A percentile compares a stretch with the other conserved stretches of the same genome.
phyloP scores from a whole-genome alignment of 345 rosid species.

The Syzygium aqueum region DNA sequence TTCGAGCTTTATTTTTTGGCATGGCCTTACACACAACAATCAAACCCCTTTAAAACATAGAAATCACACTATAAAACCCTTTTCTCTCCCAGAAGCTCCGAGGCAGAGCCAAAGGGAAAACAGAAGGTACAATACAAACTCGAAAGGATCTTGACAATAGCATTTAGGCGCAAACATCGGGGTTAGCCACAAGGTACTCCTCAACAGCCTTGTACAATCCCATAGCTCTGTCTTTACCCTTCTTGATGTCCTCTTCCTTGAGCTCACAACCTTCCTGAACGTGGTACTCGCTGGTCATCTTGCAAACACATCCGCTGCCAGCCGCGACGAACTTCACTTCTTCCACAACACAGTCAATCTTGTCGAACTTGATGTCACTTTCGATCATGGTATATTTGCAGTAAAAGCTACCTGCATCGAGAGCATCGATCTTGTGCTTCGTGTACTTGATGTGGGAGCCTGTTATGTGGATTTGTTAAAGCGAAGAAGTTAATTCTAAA shows the following conservation, averaged over 20 bases:
- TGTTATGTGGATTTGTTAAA: not conserved
- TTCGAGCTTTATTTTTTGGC: not conserved
- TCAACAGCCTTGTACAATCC: constrained; percentile 17
- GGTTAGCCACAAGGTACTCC: constrained; percentile 20
- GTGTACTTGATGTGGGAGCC: not conserved
- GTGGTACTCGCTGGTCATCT: constrained; percentile 6
- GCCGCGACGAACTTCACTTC: not conserved
- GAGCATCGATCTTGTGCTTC: constrained; percentile 4
- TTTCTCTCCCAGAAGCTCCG: not conserved
- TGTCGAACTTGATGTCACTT: not conserved
- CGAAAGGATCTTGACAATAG: not conserved
- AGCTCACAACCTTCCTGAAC: constrained; percentile 1
- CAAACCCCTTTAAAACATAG: not conserved
- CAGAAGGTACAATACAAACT: not conserved
- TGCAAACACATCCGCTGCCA: not conserved
- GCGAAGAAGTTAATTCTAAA: not conserved
- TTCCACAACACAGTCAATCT: not conserved
- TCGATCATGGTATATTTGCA: constrained; percentile 8
- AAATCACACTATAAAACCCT: not conserved
- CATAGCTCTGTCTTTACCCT: constrained; percentile 5
- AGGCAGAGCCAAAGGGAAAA: not conserved
- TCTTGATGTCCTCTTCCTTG: constrained; percentile 10
- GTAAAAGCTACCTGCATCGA: not conserved
- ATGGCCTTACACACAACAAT: not conserved
- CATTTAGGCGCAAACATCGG: constrained; percentile 3